phyloP scores from a whole-genome alignment of 495 filamentous ascomycete genomes.

The Aspergillus kassunensis region DNA sequence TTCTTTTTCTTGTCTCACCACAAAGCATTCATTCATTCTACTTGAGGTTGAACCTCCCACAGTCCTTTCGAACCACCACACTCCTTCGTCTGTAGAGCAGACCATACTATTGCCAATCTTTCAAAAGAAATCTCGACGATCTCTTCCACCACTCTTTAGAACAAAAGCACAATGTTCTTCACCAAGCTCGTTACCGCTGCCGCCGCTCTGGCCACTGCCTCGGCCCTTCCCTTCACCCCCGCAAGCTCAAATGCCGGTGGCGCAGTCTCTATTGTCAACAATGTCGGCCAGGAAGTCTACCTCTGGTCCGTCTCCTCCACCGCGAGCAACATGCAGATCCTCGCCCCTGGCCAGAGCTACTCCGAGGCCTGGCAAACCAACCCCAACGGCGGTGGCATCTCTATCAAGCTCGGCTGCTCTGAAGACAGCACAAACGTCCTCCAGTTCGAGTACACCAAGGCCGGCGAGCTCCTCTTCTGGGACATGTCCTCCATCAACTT shows the following conservation, averaged over 20 bases:
- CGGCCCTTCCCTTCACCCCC: neutral
- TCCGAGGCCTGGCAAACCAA: constrained; percentile 34
- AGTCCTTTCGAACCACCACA: constrained; percentile 8
- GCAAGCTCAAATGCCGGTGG: neutral
- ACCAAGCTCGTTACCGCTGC: constrained; percentile 4
- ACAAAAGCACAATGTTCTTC: constrained; percentile 13
- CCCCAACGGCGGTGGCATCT: constrained; percentile 40
- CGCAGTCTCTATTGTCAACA: constrained; percentile 22
- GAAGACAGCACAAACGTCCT: constrained; percentile 31
- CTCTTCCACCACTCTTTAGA: constrained; percentile 2
- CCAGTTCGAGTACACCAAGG: constrained; percentile 45
- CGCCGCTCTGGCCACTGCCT: constrained; percentile 5
- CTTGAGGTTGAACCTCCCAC: constrained; percentile 14
- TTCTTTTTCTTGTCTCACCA: neutral
- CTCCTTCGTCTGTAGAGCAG: constrained; percentile 14
- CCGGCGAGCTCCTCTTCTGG: constrained; percentile 37
- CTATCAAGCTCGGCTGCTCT: constrained; percentile 38
- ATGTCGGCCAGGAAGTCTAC: constrained; percentile 34
- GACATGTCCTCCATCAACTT: constrained; percentile 35
- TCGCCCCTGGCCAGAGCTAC: constrained; percentile 30
- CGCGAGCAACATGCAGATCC: constrained; percentile 27
- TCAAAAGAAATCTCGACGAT: neutral
- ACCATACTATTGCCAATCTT: neutral
- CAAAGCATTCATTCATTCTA: constrained; percentile 4
- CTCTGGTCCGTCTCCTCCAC: constrained; percentile 37